phyloP scores from a whole-genome alignment of 331 rosid species.

The Rosa hybrid region DNA sequence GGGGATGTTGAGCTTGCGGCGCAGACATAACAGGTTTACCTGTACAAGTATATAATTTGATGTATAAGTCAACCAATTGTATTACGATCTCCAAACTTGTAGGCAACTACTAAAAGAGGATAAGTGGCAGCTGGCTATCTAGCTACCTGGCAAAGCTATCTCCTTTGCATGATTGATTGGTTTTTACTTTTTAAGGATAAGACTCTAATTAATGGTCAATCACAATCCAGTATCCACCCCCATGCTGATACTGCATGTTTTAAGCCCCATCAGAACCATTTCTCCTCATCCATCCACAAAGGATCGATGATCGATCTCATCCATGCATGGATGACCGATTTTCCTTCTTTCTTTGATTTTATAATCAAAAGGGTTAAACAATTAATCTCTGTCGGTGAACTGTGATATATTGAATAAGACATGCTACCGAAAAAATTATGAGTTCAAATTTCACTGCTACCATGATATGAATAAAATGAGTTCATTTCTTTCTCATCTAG shows the following conservation, averaged over 20 bases:
- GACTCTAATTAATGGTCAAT: slow-evolving; percentile 39
- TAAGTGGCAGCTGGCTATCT: not conserved
- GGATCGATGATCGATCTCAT: slow-evolving; percentile 11
- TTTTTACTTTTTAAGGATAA: slow-evolving; percentile 47
- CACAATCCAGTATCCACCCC: not conserved
- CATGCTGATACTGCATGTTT: slow-evolving; percentile 21
- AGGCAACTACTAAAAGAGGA: slow-evolving; percentile 17
- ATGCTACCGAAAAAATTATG: no score
- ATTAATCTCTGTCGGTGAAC: not conserved
- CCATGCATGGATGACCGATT: not conserved
- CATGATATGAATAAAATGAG: not conserved
- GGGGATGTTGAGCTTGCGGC: not conserved
- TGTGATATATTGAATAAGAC: no score
- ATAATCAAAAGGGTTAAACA: not conserved
- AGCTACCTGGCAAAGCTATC: slow-evolving; percentile 38
- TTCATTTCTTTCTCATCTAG: not conserved
- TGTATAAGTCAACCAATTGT: not conserved
- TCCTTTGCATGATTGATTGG: slow-evolving; percentile 19
- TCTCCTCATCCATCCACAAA: slow-evolving; percentile 5
- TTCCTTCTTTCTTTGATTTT: not conserved
- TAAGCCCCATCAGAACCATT: not conserved
- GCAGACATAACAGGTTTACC: not conserved
- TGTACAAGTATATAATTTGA: not conserved
- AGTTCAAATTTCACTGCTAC: not conserved
- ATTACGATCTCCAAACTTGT: not conserved